Base-by-base conservation (phyloP, 2,329 filamentous ascomycete genomes). In the Aspergillus floridensis region DNA sequence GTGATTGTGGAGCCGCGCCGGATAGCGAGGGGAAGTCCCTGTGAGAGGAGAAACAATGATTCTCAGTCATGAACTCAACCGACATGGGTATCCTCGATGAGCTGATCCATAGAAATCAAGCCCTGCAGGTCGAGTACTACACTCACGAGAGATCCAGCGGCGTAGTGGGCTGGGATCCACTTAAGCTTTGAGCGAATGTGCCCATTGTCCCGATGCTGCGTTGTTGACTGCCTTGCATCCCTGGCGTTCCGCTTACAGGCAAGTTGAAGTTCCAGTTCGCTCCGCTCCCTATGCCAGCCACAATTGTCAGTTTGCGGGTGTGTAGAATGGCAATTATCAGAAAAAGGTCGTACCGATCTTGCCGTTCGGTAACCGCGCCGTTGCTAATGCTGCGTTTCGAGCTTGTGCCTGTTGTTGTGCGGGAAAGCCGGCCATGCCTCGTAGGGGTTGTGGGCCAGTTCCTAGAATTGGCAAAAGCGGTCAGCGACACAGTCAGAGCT, bases 11-110 rank as follows among this genome's bases (percentile, higher is more conserved):
- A 32, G 84, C 79, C 19, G 81, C 79, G 58, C 83, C 82, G 49
- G 84, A 86, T 66, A 88, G 74, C 11, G 83, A 85, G 50, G 85
- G 85, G 59, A 88, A 88, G 69, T 88, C 85, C 69, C 85, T 88
- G 59, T 53, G 57, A 59, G 57, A 59, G 32, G 12, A 49, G 24
- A 6, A 49, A 58, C 47, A 60, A 38, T 38, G n/a, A 11, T 55
- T 50, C 49, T 63, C 46, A 64, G 60, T 51, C 21, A 53, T 31
- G 47, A 50, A 41, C 55, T 58, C 38, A 19, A 54, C 12, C 14
- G 38, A 19, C 35, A 44, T 19, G 38, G 19, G 24, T 21, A 31
- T 29, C 29, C 48, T 50, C 47, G n/a, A 46, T 21, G 32, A 31
- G 35, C 38, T 31, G 29, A 24, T 50, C n/a, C 19, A 32, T 53